Conservation (phyloP, 2,329 filamentous ascomycete genomes). For the Aspergillus bombycis region DNA sequence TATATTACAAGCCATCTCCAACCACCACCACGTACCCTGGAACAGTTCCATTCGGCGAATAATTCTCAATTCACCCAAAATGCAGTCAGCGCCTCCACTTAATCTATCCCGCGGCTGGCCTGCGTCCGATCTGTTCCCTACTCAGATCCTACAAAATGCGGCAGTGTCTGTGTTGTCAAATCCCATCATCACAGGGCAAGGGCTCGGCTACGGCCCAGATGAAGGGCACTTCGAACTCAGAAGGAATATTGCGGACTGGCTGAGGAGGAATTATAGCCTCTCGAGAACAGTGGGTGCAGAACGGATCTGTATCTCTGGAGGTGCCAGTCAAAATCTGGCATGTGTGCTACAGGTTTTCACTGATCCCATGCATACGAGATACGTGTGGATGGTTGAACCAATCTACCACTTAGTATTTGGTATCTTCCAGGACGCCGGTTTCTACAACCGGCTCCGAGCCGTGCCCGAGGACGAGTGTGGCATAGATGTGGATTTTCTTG, state of each 20-base stretch:
- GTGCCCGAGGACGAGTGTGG: constrained; percentile 78
- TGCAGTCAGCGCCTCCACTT: constrained; percentile 18
- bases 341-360: constrained; percentile 78
- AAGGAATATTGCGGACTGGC: constrained; percentile 69
- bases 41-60: neutral
- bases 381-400: constrained; percentile 79
- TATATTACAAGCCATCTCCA: neutral
- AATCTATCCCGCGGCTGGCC: constrained; percentile 51
- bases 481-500: constrained; percentile 66
- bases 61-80: neutral
- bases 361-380: constrained; percentile 72
- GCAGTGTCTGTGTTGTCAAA: constrained; percentile 63
- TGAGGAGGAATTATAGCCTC: constrained; percentile 63
- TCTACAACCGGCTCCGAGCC: constrained; percentile 65
- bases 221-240: constrained; percentile 71
- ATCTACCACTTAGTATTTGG: constrained; percentile 81
- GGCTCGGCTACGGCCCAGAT: constrained; percentile 77
- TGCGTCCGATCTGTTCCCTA: constrained; percentile 65
- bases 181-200: constrained; percentile 60
- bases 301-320: constrained; percentile 78
- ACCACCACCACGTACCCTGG: neutral
- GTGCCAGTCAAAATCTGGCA: constrained; percentile 79
- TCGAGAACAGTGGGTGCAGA: constrained; percentile 50
- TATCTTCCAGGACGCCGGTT: constrained; percentile 80
- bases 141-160: constrained; percentile 62